phyloP scores from a whole-genome alignment of 139 green algal species.

The Micromonas commoda region DNA sequence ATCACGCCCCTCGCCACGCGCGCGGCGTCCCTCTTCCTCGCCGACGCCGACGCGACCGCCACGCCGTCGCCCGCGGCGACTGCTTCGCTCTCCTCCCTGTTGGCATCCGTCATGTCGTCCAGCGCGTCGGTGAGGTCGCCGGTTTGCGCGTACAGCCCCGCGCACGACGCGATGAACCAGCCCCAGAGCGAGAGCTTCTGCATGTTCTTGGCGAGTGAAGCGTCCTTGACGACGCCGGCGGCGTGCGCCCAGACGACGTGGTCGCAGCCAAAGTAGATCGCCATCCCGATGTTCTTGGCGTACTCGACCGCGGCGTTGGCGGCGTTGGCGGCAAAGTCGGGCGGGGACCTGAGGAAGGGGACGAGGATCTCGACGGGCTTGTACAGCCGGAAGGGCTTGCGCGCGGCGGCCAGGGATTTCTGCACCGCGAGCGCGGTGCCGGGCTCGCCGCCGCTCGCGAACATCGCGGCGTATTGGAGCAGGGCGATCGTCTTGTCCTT shows the following conservation, averaged over 20 bases:
- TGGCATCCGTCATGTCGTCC: neutral
- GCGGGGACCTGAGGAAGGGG: slow-evolving; percentile 20
- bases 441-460: slow-evolving; percentile 10
- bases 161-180: slow-evolving; percentile 52
- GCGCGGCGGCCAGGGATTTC: slow-evolving; percentile 22
- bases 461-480: slow-evolving; percentile 61
- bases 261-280: slow-evolving; percentile 86
- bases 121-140: neutral
- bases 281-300: slow-evolving; percentile 80
- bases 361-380: slow-evolving; percentile 32
- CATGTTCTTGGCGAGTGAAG: slow-evolving; percentile 49
- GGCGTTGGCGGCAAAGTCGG: too few species aligned
- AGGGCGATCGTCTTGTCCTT: slow-evolving; percentile 88
- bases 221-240: slow-evolving; percentile 71
- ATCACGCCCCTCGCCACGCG: neutral
- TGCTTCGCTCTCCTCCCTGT: neutral
- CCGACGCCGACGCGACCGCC: neutral
- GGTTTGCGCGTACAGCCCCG: slow-evolving; percentile 14
- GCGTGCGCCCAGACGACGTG: slow-evolving; percentile 85
- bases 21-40: neutral
- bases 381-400: slow-evolving; percentile 35
- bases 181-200: slow-evolving; percentile 63
- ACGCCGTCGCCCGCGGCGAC: neutral
- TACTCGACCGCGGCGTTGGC: slow-evolving; percentile 28
- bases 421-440: slow-evolving; percentile 25